These are phyloP conservation scores for Galeopsis tetrahit DNA, from an alignment of 257 asterid species.

Conservation along the genomic window DNA sequence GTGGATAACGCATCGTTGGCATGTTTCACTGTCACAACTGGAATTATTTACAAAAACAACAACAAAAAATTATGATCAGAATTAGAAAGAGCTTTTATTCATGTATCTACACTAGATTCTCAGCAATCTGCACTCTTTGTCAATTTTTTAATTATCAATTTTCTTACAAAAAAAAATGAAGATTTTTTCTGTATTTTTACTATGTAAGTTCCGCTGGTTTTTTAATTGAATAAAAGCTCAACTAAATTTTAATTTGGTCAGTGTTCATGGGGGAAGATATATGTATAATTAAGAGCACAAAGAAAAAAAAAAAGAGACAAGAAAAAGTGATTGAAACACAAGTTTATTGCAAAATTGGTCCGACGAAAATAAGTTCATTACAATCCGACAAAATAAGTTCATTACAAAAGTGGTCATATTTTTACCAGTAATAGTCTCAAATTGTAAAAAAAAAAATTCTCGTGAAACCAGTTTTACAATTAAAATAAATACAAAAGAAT, in stretches of 20 bases:
- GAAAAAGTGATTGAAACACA: too few species aligned
- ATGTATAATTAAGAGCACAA: not conserved
- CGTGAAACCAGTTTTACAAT: too few species aligned
- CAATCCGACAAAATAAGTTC: too few species aligned
- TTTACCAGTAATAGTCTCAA: too few species aligned
- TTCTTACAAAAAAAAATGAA: too few species aligned
- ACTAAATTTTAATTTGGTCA: not conserved
- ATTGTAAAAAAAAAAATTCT: too few species aligned
- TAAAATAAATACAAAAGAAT: too few species aligned
- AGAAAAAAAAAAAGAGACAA: not conserved
- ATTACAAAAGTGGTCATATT: too few species aligned
- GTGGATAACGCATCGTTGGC: constrained; percentile 53
- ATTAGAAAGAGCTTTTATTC: not conserved
- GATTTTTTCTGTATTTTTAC: not conserved
- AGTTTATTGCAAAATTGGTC: too few species aligned
- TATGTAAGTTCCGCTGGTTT: not conserved
- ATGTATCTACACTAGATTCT: not conserved
- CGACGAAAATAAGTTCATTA: too few species aligned
- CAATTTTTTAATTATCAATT: too few species aligned
- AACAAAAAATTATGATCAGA: constrained; percentile 6
- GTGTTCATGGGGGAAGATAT: not conserved
- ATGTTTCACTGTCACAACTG: constrained; percentile 57
- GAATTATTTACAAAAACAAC: not conserved
- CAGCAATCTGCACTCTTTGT: too few species aligned
- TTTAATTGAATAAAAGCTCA: not conserved